A percentile compares a stretch with the other conserved stretches of the same genome.
Evolutionary conservation across 306 rosid species (phyloP).

Genomic region (Fragaria iinumae): DNA sequence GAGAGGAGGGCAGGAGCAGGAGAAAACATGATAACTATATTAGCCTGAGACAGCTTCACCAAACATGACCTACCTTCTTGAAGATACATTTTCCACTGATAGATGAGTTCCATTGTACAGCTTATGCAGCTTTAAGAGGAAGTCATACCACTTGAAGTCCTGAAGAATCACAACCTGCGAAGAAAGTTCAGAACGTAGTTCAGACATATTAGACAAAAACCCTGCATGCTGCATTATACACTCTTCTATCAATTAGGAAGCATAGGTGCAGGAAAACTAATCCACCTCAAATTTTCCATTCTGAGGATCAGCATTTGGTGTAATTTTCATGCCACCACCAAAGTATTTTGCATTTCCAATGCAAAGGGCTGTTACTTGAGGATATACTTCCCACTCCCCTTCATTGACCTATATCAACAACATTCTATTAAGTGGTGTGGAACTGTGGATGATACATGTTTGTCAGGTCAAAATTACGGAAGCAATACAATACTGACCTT

Average conservation of each 20-base stretch:
- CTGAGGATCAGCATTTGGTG: conserved; percentile 76
- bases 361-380: conserved; percentile 83
- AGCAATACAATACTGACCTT: conserved; percentile 47
- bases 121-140: conserved; percentile 64
- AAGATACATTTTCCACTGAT: conserved; percentile 67
- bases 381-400: conserved; percentile 72
- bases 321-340: conserved; percentile 96
- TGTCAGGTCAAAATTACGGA: not conserved
- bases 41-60: not conserved
- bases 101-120: conserved; percentile 86
- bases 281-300: conserved; percentile 73
- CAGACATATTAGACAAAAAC: conserved; percentile 7
- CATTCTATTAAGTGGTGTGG: conserved; percentile 5
- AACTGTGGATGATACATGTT: conserved; percentile 1
- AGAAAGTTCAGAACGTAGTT: conserved; percentile 4
- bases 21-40: not conserved
- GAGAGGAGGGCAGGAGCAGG: not conserved
- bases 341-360: conserved; percentile 89
- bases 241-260: conserved; percentile 1
- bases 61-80: conserved; percentile 54
- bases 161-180: conserved; percentile 85
- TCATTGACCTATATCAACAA: conserved; percentile 59
- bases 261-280: conserved; percentile 11
- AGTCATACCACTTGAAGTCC: conserved; percentile 90
- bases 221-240: not conserved